Percentiles rank a stretch among this genome's conserved stretches.
phyloP scores from a whole-genome alignment of 2,329 filamentous ascomycete genomes.

The Colletotrichum musae region DNA sequence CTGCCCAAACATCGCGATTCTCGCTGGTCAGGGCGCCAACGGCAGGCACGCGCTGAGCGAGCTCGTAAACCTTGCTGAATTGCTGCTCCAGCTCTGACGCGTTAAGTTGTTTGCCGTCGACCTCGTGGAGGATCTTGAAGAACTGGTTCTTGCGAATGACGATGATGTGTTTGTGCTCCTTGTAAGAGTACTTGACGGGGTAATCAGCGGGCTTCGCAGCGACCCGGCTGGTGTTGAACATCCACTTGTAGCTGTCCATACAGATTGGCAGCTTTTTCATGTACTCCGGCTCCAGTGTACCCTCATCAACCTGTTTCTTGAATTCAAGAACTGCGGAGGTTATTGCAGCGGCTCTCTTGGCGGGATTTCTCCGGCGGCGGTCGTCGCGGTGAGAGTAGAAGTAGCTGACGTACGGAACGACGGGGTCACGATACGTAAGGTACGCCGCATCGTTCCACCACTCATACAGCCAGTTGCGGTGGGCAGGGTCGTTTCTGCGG shows the following conservation, averaged over 20 bases:
- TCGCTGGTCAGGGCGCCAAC: constrained; percentile 91
- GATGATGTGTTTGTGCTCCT: constrained; percentile 88
- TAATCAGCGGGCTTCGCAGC: constrained; percentile 86
- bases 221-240: constrained; percentile 96
- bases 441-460: constrained; percentile 99
- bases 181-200: constrained; percentile 82
- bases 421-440: constrained; percentile 92
- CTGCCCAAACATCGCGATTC: constrained; percentile 94
- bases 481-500: constrained; percentile 82
- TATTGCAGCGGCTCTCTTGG: constrained; percentile 93
- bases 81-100: constrained; percentile 91
- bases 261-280: constrained; percentile 98
- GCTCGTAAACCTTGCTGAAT: constrained; percentile 87
- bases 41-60: constrained; percentile 78
- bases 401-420: constrained; percentile 98
- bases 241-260: constrained; percentile 98
- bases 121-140: constrained; percentile 90
- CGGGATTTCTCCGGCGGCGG: constrained; percentile 86
- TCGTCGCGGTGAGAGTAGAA: constrained; percentile 99
- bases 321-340: constrained; percentile 90
- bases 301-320: constrained; percentile 89
- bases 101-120: constrained; percentile 88
- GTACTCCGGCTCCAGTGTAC: constrained; percentile 93
- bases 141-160: constrained; percentile 97
- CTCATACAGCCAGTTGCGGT: constrained; percentile 95